Conservation (phyloP, 1,284 basidiomycete species). For the Ustilago esculenta region DNA sequence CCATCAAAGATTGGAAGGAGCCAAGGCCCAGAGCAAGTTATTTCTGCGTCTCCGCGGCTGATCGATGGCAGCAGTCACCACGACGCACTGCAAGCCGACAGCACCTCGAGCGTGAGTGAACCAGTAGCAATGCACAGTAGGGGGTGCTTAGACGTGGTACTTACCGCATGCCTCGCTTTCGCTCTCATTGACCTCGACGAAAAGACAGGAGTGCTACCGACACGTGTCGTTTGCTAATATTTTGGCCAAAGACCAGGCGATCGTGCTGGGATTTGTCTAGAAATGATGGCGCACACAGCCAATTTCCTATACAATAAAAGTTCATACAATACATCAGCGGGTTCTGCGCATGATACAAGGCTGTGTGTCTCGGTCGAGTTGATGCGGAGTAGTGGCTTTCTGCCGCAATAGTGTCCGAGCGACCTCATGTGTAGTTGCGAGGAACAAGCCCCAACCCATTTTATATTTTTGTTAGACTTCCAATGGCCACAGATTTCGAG, state of each 20-base stretch:
- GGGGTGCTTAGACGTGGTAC: too few species aligned
- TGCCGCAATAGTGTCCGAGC: too few species aligned
- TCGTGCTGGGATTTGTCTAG: slow-evolving; percentile 8
- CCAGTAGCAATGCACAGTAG: neutral
- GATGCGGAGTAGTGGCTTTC: too few species aligned
- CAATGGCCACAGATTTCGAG: neutral
- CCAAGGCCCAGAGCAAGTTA: neutral
- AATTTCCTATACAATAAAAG: too few species aligned
- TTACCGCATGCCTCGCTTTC: too few species aligned
- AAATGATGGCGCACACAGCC: neutral
- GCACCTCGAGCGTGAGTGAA: slow-evolving; percentile 1
- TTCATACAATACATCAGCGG: too few species aligned
- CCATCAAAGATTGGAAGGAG: neutral
- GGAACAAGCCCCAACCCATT: too few species aligned
- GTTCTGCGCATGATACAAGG: too few species aligned
- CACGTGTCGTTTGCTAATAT: slow-evolving; percentile 33
- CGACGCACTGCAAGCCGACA: neutral
- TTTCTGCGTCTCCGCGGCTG: neutral
- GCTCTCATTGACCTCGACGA: too few species aligned
- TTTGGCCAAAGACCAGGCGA: slow-evolving; percentile 27
- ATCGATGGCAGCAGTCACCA: too few species aligned
- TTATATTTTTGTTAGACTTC: slow-evolving; percentile 5
- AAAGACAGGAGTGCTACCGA: slow-evolving; percentile 7
- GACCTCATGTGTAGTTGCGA: too few species aligned
- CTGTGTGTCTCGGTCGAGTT: too few species aligned